phyloP scores from a whole-genome alignment of 1,284 basidiomycete species.

The Naganishia liquefaciens region DNA sequence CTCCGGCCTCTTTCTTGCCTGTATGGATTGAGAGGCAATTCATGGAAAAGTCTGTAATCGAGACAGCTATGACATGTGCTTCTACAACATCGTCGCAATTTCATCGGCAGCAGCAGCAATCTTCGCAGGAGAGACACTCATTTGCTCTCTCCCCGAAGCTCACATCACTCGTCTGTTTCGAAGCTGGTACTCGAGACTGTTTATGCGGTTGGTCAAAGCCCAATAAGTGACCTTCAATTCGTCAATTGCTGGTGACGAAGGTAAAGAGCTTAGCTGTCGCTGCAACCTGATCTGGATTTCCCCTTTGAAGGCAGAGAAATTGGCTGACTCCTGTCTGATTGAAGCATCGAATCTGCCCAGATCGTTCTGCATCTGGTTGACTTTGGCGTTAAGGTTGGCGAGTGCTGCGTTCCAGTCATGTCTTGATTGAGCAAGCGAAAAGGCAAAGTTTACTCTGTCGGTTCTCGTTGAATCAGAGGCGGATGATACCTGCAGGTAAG shows the following conservation, averaged over 20 bases:
- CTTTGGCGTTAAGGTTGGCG: neutral
- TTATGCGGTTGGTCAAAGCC: neutral
- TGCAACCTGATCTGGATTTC: neutral
- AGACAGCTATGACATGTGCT: too few species aligned
- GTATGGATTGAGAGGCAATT: too few species aligned
- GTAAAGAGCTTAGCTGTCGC: neutral
- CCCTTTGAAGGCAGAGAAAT: neutral
- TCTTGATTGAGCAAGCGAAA: too few species aligned
- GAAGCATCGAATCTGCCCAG: neutral
- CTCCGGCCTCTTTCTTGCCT: too few species aligned
- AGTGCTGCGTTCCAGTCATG: neutral
- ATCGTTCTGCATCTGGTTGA: neutral
- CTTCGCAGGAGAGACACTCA: neutral
- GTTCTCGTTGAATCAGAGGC: too few species aligned
- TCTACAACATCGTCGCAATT: too few species aligned
- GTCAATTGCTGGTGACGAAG: neutral
- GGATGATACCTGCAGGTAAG: too few species aligned
- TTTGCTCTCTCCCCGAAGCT: too few species aligned
- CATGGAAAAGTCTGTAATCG: too few species aligned
- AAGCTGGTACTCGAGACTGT: constrained; percentile 1
- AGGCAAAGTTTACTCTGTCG: too few species aligned
- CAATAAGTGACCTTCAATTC: neutral
- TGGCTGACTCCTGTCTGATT: neutral
- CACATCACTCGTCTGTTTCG: neutral
- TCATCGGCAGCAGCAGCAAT: neutral